Conservation (phyloP, 2,329 filamentous ascomycete genomes). For the Paramyrothecium roridum region DNA sequence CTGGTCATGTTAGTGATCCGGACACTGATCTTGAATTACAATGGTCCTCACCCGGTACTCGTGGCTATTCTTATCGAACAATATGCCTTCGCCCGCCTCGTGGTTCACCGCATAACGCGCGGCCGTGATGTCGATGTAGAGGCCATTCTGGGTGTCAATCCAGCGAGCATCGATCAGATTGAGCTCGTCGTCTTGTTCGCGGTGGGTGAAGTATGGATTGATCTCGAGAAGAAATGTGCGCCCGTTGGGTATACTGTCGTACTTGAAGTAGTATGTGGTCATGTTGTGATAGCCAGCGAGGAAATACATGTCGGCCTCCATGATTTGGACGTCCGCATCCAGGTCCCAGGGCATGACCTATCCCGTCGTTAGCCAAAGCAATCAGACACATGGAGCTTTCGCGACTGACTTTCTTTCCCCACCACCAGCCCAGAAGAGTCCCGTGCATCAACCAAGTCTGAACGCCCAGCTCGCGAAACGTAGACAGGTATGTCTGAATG, state of each 20-base stretch:
- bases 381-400: not conserved
- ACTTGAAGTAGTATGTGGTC: slow-evolving; percentile 42
- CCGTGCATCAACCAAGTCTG: slow-evolving; percentile 84
- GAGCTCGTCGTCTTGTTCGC: slow-evolving; percentile 31
- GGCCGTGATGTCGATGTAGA: slow-evolving; percentile 50
- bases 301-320: slow-evolving; percentile 60
- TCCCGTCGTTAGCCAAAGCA: slow-evolving; percentile 1
- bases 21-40: not conserved
- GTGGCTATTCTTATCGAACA: slow-evolving; percentile 50
- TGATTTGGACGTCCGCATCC: slow-evolving; percentile 74
- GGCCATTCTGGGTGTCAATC: slow-evolving; percentile 42
- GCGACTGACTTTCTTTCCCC: slow-evolving; percentile 54
- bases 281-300: slow-evolving; percentile 67
- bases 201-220: slow-evolving; percentile 38
- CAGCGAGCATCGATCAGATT: slow-evolving; percentile 47
- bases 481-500: slow-evolving; percentile 68
- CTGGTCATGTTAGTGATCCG: slow-evolving; percentile 17
- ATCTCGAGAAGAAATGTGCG: slow-evolving; percentile 47
- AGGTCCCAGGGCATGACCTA: slow-evolving; percentile 74
- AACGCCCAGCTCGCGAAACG: slow-evolving; percentile 61
- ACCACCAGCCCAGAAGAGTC: slow-evolving; percentile 86
- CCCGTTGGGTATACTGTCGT: slow-evolving; percentile 31
- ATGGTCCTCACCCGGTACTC: slow-evolving; percentile 37
- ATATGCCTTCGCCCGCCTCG: slow-evolving; percentile 37
- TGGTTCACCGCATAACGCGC: slow-evolving; percentile 45